A percentile compares a stretch with the other conserved stretches of the same genome.
These are phyloP conservation scores for Acmispon strigosus DNA, from an alignment of 306 rosid species.

Conservation along the genomic window DNA sequence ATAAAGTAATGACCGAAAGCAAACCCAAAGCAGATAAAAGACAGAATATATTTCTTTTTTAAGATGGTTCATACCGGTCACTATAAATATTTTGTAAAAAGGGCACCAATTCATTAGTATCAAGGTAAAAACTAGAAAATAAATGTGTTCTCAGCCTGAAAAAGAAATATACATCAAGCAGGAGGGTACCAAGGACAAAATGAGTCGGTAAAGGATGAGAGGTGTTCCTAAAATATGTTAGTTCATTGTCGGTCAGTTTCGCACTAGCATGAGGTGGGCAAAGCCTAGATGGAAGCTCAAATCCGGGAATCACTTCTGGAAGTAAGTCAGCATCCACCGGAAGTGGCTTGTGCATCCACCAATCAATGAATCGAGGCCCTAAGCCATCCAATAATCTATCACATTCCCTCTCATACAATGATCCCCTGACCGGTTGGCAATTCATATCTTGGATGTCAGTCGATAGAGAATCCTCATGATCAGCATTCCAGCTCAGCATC, in stretches of 20 bases:
- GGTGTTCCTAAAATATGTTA: conserved; percentile 65
- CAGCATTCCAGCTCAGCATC: conserved; percentile 15
- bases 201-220: conserved; percentile 73
- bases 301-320: conserved; percentile 70
- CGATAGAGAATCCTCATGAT: conserved; percentile 13
- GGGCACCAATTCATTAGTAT: neutral
- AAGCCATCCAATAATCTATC: conserved; percentile 73
- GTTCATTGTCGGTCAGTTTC: conserved; percentile 49
- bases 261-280: conserved; percentile 49
- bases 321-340: conserved; percentile 92
- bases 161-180: conserved; percentile 12
- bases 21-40: neutral
- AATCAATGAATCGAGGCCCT: conserved; percentile 87
- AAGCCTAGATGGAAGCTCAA: conserved; percentile 57
- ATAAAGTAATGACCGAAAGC: neutral
- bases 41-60: neutral
- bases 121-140: conserved; percentile 7
- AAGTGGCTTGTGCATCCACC: conserved; percentile 94
- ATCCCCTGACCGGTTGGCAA: conserved; percentile 28
- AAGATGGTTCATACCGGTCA: neutral
- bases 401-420: conserved; percentile 76
- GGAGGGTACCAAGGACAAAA: conserved; percentile 74
- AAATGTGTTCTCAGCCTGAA: neutral
- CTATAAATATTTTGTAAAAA: neutral
- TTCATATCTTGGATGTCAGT: conserved; percentile 11